A percentile compares a stretch with the other conserved stretches of the same genome.
Evolutionary conservation across 352 stramenopile species (phyloP).

Genomic region (Globisporangium cystogenes): DNA sequence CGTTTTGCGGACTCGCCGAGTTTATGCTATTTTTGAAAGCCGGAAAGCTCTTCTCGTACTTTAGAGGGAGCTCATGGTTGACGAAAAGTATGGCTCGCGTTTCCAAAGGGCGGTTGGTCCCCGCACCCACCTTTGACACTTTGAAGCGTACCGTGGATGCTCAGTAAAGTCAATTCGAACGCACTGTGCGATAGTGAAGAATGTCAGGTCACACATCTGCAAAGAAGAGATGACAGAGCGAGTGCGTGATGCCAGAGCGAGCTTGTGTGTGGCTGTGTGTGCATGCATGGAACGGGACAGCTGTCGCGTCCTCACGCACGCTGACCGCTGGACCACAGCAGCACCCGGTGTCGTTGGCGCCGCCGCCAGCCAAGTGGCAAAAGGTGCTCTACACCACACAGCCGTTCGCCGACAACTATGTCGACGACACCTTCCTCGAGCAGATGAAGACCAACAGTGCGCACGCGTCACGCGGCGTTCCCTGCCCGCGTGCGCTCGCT

Average conservation of each 20-base stretch:
- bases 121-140: conserved; percentile 18
- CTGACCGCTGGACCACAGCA: background rate
- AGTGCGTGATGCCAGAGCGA: no score
- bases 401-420: conserved; percentile 89
- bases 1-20: conserved; percentile 9
- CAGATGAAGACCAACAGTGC: conserved; percentile 89
- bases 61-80: conserved; percentile 14
- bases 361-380: conserved; percentile 35
- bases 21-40: background rate
- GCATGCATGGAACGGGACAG: no score
- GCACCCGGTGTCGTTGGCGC: background rate
- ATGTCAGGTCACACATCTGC: no score
- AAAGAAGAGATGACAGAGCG: no score
- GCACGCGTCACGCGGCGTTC: no score
- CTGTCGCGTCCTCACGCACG: background rate
- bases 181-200: no score
- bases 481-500: no score
- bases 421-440: conserved; percentile 86
- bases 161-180: conserved; percentile 1
- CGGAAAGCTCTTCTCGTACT: conserved; percentile 26
- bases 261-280: no score
- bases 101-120: conserved; percentile 41
- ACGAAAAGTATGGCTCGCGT: conserved; percentile 8
- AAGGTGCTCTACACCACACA: conserved; percentile 88
- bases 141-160: background rate